These are phyloP conservation scores for Blastobotrys capitulatus DNA, from an alignment of 1,139 yeast species.

Conservation along the genomic window DNA sequence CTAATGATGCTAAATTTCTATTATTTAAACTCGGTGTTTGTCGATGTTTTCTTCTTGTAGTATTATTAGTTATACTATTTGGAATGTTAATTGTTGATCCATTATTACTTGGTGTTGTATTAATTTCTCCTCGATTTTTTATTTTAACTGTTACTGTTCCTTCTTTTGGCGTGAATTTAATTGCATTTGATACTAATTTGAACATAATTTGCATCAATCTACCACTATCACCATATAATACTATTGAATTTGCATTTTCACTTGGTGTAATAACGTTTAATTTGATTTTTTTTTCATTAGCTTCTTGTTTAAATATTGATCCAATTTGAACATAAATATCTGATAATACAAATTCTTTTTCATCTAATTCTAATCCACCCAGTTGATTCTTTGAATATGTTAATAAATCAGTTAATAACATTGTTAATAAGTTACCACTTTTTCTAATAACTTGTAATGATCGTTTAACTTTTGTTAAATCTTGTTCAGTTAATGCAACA, in stretches of 20 bases:
- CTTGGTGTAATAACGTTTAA: conserved; percentile 39
- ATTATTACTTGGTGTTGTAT: not conserved
- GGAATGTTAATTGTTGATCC: not conserved
- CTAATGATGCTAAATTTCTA: conserved; percentile 2
- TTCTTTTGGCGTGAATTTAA: conserved; percentile 82
- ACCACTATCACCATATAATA: conserved; percentile 78
- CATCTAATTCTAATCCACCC: conserved; percentile 77
- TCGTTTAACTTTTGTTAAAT: conserved; percentile 57
- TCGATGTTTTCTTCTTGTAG: not conserved
- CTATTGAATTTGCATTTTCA: conserved; percentile 33
- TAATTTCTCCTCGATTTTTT: conserved; percentile 25
- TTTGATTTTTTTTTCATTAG: conserved; percentile 23
- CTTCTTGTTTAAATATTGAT: conserved; percentile 54
- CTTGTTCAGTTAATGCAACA: conserved; percentile 81
- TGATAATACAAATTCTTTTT: conserved; percentile 61
- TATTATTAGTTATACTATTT: not conserved
- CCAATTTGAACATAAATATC: conserved; percentile 73
- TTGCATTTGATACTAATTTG: conserved; percentile 80
- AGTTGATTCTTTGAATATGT: conserved; percentile 90
- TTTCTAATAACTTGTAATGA: conserved; percentile 72
- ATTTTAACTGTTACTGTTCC: conserved; percentile 69
- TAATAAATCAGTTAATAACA: conserved; percentile 79
- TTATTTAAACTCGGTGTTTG: not conserved
- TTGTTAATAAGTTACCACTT: conserved; percentile 81
- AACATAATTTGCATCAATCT: conserved; percentile 81